Base-by-base conservation (phyloP, 1,284 basidiomycete genomes). In the Acaromyces ingoldii region DNA sequence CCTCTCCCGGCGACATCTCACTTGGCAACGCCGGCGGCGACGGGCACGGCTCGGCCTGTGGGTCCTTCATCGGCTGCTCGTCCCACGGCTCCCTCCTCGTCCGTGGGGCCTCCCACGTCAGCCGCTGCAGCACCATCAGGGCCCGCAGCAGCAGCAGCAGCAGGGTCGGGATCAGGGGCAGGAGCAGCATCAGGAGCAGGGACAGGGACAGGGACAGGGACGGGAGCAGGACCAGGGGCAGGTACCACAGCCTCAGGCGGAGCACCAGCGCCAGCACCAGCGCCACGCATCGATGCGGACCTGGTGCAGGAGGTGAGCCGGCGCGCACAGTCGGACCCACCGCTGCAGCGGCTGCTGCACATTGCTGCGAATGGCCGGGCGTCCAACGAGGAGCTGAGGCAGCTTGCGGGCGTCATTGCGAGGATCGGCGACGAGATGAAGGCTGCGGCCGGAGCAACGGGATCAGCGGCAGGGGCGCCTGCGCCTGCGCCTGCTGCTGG, bases 331-430 rank as follows among this genome's bases (percentile, higher is more conserved):
- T 53, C 58, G 30, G 63, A 69, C 24, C 65, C 67, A 10, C 56
- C 57, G 39, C 52, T 69, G 24, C 67, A 67, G 30, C 54, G 57
- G 52, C 57, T 69, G 13, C 48, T 69, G 17, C 60, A 65, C 43
- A 62, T 62, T 19, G 67, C 67, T 7, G 67, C 67, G 1, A 58
- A 58, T 11, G 64, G 64, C 38, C 57, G 58, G 36, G 67, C 67
- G 2, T 58, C 52, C 25, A 58, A 62, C 1, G 65, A 60, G 29
- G 55, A 69, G 55, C 60, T 69, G 45, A 61, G 62, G 45, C 53
- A 56, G 2, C 59, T 69, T 1, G 67, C 65, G 6, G 60, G 56
- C 1, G 65, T 60, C 57, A 69, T 69, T n/a, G 58, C 60, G 29
- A 57, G 26, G 15, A 44, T 54, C 10, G 48, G 34, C 31, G 39